Conservation (phyloP, 208 protist genomes). For the Wallacemonas sp. region DNA sequence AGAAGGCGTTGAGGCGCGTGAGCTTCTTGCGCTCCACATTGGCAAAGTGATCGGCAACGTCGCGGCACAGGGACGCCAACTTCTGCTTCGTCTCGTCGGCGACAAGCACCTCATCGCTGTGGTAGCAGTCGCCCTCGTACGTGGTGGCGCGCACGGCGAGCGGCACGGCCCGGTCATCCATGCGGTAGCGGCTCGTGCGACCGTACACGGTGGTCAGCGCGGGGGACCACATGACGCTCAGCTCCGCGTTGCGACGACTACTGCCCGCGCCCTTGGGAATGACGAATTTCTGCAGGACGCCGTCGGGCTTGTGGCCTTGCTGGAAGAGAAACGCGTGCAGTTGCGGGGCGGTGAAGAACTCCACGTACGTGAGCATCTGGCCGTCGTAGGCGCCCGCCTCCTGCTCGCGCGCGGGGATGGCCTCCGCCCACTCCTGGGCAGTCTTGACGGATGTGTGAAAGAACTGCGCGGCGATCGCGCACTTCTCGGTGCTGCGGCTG, state of each 20-base stretch:
- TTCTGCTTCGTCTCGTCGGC: constrained; percentile 80
- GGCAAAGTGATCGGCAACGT: constrained; percentile 87
- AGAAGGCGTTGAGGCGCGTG: constrained; percentile 79
- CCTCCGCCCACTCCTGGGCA: constrained; percentile 43
- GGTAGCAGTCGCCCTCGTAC: constrained; percentile 83
- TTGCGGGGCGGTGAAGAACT: constrained; percentile 81
- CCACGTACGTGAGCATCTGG: constrained; percentile 73
- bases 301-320: constrained; percentile 79
- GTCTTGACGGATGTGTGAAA: constrained; percentile 60
- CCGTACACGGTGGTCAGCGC: constrained; percentile 83
- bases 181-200: constrained; percentile 71
- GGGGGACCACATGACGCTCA: constrained; percentile 90
- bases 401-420: constrained; percentile 26
- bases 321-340: constrained; percentile 85
- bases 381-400: constrained; percentile 21
- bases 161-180: constrained; percentile 65
- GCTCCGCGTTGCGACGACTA: constrained; percentile 71
- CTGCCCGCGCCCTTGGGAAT: constrained; percentile 78
- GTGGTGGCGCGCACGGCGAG: constrained; percentile 65
- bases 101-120: constrained; percentile 80
- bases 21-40: constrained; percentile 83
- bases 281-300: constrained; percentile 91
- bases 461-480: constrained; percentile 88
- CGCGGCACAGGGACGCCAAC: constrained; percentile 71
- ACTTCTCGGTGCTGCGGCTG: constrained; percentile 24